Percentiles rank a stretch among this genome's conserved stretches.
Evolutionary conservation across 2,329 filamentous ascomycete species (phyloP).

Genomic region (Ampelomyces quisqualis): DNA sequence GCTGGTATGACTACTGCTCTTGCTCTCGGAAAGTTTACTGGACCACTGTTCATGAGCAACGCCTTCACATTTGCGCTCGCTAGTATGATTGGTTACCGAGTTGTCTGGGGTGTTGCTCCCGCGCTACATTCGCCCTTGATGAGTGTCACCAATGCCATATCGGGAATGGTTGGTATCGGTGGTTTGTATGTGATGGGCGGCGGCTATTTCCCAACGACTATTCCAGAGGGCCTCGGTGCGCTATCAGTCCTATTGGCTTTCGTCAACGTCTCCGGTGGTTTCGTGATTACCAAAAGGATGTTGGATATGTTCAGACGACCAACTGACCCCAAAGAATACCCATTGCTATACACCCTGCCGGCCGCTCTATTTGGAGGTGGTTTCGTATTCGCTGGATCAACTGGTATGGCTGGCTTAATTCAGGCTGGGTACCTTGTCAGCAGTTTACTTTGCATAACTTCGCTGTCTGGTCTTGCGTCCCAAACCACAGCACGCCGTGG

Average conservation of each 20-base stretch:
- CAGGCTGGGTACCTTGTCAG: slow-evolving; percentile 86
- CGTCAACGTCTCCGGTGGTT: slow-evolving; percentile 84
- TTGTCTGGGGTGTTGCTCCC: slow-evolving; percentile 82
- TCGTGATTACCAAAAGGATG: slow-evolving; percentile 92
- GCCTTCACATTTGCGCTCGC: slow-evolving; percentile 82
- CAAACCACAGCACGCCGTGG: slow-evolving; percentile 81
- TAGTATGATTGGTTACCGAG: slow-evolving; percentile 81
- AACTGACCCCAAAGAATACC: slow-evolving; percentile 84
- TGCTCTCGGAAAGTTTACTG: slow-evolving; percentile 76
- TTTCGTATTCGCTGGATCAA: slow-evolving; percentile 75
- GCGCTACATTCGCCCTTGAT: slow-evolving; percentile 86
- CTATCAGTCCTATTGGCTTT: slow-evolving; percentile 80
- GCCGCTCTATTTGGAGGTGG: slow-evolving; percentile 76
- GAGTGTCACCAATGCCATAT: slow-evolving; percentile 92
- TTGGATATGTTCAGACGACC: slow-evolving; percentile 66
- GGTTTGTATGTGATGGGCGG: slow-evolving; percentile 88
- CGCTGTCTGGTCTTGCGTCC: slow-evolving; percentile 76
- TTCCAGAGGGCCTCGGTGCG: slow-evolving; percentile 76
- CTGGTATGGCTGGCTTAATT: slow-evolving; percentile 79
- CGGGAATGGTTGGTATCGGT: slow-evolving; percentile 83
- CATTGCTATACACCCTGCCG: slow-evolving; percentile 81
- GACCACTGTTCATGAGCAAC: slow-evolving; percentile 82
- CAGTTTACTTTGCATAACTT: slow-evolving; percentile 77
- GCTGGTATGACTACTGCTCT: slow-evolving; percentile 75
- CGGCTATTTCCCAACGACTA: slow-evolving; percentile 60